Conservation (phyloP, 371 early-diverging fungal species). For the Blakeslea trispora region DNA sequence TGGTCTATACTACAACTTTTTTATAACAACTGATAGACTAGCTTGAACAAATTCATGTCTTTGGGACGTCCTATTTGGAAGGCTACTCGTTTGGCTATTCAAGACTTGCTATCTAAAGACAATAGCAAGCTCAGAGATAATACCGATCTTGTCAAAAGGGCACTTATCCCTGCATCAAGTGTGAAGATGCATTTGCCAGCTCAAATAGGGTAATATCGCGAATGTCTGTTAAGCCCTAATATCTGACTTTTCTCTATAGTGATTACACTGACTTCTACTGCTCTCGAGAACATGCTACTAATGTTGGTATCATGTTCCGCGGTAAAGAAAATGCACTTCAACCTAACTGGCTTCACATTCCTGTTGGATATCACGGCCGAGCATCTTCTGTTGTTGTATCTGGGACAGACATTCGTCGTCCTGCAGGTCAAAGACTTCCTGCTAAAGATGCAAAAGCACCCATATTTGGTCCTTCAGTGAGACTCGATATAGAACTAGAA, state of each 20-base stretch:
- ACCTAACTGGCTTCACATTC: slow-evolving; percentile 97
- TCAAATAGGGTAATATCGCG: slow-evolving; percentile 84
- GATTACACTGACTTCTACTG: slow-evolving; percentile 99
- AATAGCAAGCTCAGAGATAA: slow-evolving; percentile 56
- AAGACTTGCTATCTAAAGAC: slow-evolving; percentile 67
- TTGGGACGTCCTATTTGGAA: slow-evolving; percentile 88
- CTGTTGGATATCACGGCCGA: slow-evolving; percentile 98
- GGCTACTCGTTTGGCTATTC: slow-evolving; percentile 77
- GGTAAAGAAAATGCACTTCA: slow-evolving; percentile 97
- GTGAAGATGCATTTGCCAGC: slow-evolving; percentile 88
- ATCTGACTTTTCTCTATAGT: too few relatives aligned
- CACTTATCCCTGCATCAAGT: slow-evolving; percentile 55
- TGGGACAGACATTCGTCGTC: slow-evolving; percentile 88
- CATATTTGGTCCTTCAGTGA: slow-evolving; percentile 76
- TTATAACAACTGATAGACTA: slow-evolving; percentile 46
- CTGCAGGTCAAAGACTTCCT: slow-evolving; percentile 81
- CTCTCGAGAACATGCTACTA: slow-evolving; percentile 96
- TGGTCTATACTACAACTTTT: not conserved
- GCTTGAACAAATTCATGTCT: slow-evolving; percentile 91
- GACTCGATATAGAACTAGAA: slow-evolving; percentile 95
- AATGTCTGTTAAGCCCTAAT: too few relatives aligned
- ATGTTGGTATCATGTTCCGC: slow-evolving; percentile 97
- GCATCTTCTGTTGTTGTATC: slow-evolving; percentile 92
- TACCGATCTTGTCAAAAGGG: slow-evolving; percentile 46
- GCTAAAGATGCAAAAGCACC: slow-evolving; percentile 69